Evolutionary conservation across 345 rosid genomes (phyloP), one percentile per base, ranked within the genome.

Genomic region (Nephelium lappaceum): DNA sequence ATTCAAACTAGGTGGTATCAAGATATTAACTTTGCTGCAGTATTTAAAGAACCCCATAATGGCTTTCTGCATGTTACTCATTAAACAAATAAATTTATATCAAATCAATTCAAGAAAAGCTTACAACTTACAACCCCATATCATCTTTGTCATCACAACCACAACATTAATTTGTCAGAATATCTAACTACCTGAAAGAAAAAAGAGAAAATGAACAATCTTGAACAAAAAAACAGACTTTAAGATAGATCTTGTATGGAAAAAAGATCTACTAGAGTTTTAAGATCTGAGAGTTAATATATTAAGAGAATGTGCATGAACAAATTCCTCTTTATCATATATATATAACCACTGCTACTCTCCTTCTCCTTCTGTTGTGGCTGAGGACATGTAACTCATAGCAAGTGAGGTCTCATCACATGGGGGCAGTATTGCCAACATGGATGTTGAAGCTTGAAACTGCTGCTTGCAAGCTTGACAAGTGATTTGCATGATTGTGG

Each of bases 371-470:
- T 91, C 95, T 0, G 95, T 93, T 53, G 91, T 90, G 15, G 91
- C 94, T 11, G 94, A 91, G 18, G 97, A 93, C 91, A 93, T 84
- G 84, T 91, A 93, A 87, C 97, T 93, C 81, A 88, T 83, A 24
- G 85, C 95, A 47, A 93, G 85, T 14, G 95, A 91, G 25, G 91
- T 91, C 81, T 93, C 97, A 11, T 93, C 95, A 5, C 91, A 90
- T 0, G 82, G 78, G 6, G 84, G 79, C 24, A 60, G 21, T 5
- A 8, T 5, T 4, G 0, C 6, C 25, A 74, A 77, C 12, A 72
- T 71, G 0, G 82, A 74, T 2, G 85, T 77, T 6, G 88, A 73
- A 12, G 86, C 84, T 77, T 86, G 90, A 77, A 93, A 91, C 36
- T 86, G 93, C 19, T 83, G 89, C 85, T 91, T 91, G 82, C 97